Base-by-base conservation (phyloP, 2,329 filamentous ascomycete species). In the Fusarium sp. region DNA sequence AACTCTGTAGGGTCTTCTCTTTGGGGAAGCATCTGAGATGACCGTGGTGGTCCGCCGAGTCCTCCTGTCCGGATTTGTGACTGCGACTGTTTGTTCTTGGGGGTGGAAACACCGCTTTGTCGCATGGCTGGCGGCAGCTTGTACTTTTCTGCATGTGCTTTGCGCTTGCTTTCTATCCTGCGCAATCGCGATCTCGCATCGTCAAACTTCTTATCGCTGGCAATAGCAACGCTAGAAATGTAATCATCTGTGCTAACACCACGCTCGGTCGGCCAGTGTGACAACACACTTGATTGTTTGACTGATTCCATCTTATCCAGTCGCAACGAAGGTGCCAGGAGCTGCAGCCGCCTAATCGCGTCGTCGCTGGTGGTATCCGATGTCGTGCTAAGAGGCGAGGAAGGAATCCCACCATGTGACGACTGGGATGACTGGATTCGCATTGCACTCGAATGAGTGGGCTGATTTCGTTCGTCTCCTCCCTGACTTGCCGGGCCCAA, bases 211-310 rank as follows among this genome's bases (percentile, higher is more conserved):
- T 75, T 79, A 5, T 79, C 79, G 10, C 75, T 78, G 8, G 79
- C 80, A 14, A 77, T 60, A 9, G 77, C 76, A 22, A 83, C 77
- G 41, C 79, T 82, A 18, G 82, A 83, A 5, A 81, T 62, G 57
- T 84, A 84, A 42, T 75, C 72, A 8, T 75, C 73, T 4, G 77
- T 77, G 20, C 76, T 73, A 4, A 78, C 71, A 20, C 80, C 82
- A 10, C 78, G 78, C 48, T 81, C 76, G 3, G 75, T 72, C 2
- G 82, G 82, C 82, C 82, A 84, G 64, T 77, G 77, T 7, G 78
- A 75, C 2, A 84, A 71, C 3, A 83, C 61, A 6, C 66, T 73
- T 4, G 78, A 74, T 27, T 74, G 69, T 34, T 76, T 78, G 20
- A 74, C 71, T 9, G 70, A 62, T 7, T 71, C 74, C 52, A 78